Evolutionary conservation across 129 eudicot genomes (phyloP), one percentile per base, ranked within the genome.

Genomic region (Solidago caesia): DNA sequence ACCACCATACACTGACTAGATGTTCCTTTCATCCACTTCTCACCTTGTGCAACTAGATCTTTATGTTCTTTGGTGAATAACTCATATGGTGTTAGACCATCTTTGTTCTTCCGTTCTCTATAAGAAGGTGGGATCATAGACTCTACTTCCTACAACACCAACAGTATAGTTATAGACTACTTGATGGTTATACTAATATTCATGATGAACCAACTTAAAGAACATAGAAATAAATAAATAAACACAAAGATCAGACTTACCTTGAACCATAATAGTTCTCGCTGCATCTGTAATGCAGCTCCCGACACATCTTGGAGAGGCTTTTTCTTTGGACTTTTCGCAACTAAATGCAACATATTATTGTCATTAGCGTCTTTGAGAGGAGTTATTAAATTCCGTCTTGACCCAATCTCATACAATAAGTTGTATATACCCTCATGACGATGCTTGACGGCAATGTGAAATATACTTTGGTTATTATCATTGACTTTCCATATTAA

Each of bases 11-110:
- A 84, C 5, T 86, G 85, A 41, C 75, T 71, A 6, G 91, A 75
- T 3, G 88, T 86, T 46, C 67, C 85, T 75, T 81, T 82, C 91
- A 86, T 83, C 91, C 91, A 84, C 52, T 62, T 75, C 16, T 83
- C 85, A 53, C 88, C 91, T 63, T 39, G 80, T 62, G 81, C 16
- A 11, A 81, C 73, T 8, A 86, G 56, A 29, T 56, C 71, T 67
- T 78, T 81, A 84, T 86, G 91, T 45, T 83, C 84, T 52, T 75
- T 56, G 5, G 84, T 77, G 73, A 86, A 86, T 53, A 84, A 46
- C 4, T 65, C 79, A 15, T 71, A 61, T 27, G 91, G 91, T 12
- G 88, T 83, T 68, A 63, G 63, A 12, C 88, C 86, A 6, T 78
- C 78, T 27, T 42, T 58, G 75, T 86, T 76, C 62, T 46, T 80